Percentiles rank a stretch among this genome's conserved stretches.
phyloP scores from a whole-genome alignment of 78 protist genomes.

The Cavenderia fasciculata region DNA sequence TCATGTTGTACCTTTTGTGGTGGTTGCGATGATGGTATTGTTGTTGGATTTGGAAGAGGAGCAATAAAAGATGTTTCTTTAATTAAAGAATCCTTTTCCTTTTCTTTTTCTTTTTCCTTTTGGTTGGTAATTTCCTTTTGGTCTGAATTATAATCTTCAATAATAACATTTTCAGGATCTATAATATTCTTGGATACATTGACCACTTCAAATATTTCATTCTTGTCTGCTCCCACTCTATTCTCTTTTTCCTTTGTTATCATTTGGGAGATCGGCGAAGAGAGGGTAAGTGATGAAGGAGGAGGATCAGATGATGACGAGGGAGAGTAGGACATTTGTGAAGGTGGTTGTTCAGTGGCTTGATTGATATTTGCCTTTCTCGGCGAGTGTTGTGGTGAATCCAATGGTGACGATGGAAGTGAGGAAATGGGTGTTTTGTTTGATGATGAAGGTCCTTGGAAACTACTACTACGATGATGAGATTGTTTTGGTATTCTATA shows the following conservation, averaged over 20 bases:
- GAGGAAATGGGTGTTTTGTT: neutral
- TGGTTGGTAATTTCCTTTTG: too few species aligned
- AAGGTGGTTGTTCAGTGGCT: neutral
- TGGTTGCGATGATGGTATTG: neutral
- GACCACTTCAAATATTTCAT: too few species aligned
- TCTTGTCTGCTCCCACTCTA: too few species aligned
- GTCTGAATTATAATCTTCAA: conserved; percentile 19
- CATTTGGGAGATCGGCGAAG: too few species aligned
- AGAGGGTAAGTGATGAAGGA: too few species aligned
- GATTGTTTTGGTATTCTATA: conserved; percentile 19
- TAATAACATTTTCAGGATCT: neutral
- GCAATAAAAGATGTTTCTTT: neutral
- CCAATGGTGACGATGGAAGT: conserved; percentile 20
- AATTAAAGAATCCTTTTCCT: too few species aligned
- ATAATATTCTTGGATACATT: too few species aligned
- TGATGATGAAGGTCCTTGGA: conserved; percentile 14
- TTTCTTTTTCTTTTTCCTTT: too few species aligned
- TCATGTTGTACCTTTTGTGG: neutral
- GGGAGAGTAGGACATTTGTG: too few species aligned
- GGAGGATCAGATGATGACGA: too few species aligned
- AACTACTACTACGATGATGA: conserved; percentile 44
- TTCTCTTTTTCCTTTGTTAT: too few species aligned
- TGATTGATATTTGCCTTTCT: too few species aligned
- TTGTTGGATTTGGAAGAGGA: neutral
- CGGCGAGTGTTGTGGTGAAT: conserved; percentile 46